Evolutionary conservation across 768 basidiomycete species (phyloP), one percentile per base, ranked within the genome.

Genomic region (Filobasidium wieringae): DNA sequence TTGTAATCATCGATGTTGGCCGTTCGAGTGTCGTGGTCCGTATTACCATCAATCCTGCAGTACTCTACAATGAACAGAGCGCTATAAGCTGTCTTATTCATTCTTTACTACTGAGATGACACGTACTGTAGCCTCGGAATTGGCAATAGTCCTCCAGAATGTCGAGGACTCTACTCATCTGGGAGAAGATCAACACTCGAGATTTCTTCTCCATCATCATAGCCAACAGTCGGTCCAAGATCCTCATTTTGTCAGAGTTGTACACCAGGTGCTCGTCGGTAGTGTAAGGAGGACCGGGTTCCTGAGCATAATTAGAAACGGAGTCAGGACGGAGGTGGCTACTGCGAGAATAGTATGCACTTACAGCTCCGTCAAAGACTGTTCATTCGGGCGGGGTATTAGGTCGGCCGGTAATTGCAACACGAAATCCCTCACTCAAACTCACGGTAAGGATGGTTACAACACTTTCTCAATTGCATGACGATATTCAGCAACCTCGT

Each of bases 81-180:
- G n/a, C 19, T 19, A n/a, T 27, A 7, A 14, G 2, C 24, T 24
- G 14, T 22, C 7, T 5, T 14, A 45, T 12, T 7, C 29, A 40
- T 12, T 34, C 26, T 12, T 51, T 27, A 34, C 39, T 52, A 32
- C 43, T 3, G 31, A 17, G 29, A 11, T 22, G 29, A 15, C 8
- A 14, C 12, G 52, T 67, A 95, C 93, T 84, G 75, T 86, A 92
- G 56, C 76, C 76, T 45, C 92, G 78, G 78, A 96, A 99, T 60
- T 93, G 77, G 73, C 91, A 96, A 73, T 92, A 97, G 69, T 97
- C 93, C 71, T 97, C 93, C 43, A 99, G 74, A 58, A 99, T 97
- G 73, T 99, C 95, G 50, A 96, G 79, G 58, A 97, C 87, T n/a
- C 95, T 85, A 75, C 88, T 92, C 95, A 99, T 97, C 74, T 97